These are phyloP conservation scores for Glycine tomentella DNA, from an alignment of 306 rosid species.

Conservation along the genomic window DNA sequence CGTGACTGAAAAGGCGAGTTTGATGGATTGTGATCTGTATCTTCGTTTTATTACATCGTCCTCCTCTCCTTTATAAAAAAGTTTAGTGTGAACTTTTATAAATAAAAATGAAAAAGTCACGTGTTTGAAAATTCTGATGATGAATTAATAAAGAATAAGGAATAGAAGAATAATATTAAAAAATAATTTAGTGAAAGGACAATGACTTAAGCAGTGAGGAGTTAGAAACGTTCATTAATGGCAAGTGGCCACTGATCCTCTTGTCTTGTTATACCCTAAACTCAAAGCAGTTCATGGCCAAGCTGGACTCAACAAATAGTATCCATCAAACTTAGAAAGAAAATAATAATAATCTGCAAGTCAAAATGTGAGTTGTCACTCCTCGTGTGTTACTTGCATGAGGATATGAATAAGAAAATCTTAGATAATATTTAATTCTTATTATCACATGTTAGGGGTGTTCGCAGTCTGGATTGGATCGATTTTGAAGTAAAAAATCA, in stretches of 20 bases:
- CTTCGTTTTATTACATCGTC: no score
- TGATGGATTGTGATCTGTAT: no score
- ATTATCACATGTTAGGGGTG: no score
- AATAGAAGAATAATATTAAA: neutral
- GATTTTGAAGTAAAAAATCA: no score
- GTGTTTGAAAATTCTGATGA: neutral
- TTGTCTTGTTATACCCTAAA: neutral
- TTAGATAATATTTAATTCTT: no score
- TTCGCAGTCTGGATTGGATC: no score
- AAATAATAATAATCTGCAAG: neutral
- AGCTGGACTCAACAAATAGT: neutral
- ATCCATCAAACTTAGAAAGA: neutral
- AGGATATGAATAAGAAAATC: no score
- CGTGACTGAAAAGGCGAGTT: no score
- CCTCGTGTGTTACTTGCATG: no score
- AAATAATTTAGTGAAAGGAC: neutral
- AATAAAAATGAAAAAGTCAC: no score
- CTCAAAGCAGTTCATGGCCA: neutral
- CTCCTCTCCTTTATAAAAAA: no score
- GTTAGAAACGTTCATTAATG: neutral
- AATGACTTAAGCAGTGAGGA: neutral
- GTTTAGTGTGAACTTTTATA: no score
- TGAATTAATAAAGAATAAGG: neutral
- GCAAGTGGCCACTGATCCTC: conserved; percentile 16
- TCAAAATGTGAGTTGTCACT: conserved; percentile 37